phyloP scores from a whole-genome alignment of 768 basidiomycete species.

The Tricholoma furcatifolium region DNA sequence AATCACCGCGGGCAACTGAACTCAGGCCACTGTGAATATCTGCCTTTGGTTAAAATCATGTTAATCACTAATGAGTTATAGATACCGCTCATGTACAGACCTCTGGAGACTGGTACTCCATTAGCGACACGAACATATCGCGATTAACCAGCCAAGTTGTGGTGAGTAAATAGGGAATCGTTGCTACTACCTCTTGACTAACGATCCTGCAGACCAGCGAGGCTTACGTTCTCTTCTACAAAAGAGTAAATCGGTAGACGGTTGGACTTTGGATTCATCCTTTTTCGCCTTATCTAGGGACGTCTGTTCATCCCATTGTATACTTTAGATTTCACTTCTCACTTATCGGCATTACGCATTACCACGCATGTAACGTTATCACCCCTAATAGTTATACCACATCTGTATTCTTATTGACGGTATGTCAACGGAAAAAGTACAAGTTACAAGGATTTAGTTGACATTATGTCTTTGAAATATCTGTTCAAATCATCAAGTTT shows the following conservation, averaged over 20 bases:
- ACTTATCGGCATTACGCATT: constrained; percentile 20
- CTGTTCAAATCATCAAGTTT: constrained; percentile 35
- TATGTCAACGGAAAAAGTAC: too few species aligned
- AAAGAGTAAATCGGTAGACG: constrained; percentile 52
- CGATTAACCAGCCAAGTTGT: constrained; percentile 52
- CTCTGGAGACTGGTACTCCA: constrained; percentile 69
- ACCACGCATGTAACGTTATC: constrained; percentile 19
- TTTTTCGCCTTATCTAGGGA: constrained; percentile 14
- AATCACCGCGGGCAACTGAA: constrained; percentile 95
- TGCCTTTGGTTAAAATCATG: neutral
- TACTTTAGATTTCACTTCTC: constrained; percentile 21
- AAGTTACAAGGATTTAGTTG: neutral
- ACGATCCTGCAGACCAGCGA: constrained; percentile 38
- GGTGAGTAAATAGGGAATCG: constrained; percentile 42
- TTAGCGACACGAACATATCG: constrained; percentile 2
- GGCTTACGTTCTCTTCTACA: constrained; percentile 86
- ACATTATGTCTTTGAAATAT: constrained; percentile 40
- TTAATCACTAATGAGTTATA: constrained; percentile 27
- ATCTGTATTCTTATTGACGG: constrained; percentile 1
- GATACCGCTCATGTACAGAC: constrained; percentile 93
- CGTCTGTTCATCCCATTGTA: constrained; percentile 1
- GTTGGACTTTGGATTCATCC: constrained; percentile 23
- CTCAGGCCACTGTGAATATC: constrained; percentile 88
- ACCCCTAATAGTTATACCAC: constrained; percentile 13
- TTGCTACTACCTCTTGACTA: neutral